Evolutionary conservation across 305 asterid genomes (phyloP).

Genomic region (Fraxinus paxiana): DNA sequence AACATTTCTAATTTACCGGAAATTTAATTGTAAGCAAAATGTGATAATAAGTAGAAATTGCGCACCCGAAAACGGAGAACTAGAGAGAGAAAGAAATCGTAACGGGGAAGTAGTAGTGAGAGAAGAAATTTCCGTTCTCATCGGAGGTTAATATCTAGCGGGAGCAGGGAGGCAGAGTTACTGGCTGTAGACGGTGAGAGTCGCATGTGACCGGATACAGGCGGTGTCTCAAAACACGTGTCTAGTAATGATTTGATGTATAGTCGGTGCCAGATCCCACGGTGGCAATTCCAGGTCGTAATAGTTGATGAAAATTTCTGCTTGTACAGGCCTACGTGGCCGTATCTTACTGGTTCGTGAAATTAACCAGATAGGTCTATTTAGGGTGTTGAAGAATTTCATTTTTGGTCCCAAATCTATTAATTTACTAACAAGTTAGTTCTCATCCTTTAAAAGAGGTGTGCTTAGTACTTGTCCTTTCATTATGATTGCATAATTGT

Average conservation of each 20-base stretch:
- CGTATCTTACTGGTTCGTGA: background rate
- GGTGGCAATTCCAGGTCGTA: slow-evolving; percentile 46
- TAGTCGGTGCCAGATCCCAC: slow-evolving; percentile 41
- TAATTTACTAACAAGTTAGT: background rate
- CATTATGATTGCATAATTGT: background rate
- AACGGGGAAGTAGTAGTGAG: background rate
- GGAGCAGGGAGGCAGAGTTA: slow-evolving; percentile 37
- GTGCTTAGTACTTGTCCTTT: background rate
- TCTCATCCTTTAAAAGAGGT: background rate
- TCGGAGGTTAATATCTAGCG: slow-evolving; percentile 54
- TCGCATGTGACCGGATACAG: slow-evolving; percentile 33
- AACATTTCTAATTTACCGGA: background rate
- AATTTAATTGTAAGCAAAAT: background rate
- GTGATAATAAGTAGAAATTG: background rate
- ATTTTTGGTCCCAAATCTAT: background rate
- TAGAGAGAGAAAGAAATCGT: slow-evolving; percentile 22
- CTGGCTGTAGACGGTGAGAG: slow-evolving; percentile 44
- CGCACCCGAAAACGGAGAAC: slow-evolving; percentile 40
- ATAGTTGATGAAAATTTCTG: background rate
- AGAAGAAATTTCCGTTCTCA: slow-evolving; percentile 16
- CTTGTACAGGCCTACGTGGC: slow-evolving; percentile 35
- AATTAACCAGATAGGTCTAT: background rate
- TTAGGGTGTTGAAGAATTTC: background rate
- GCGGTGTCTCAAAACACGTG: slow-evolving; percentile 42
- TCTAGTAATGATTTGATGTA: slow-evolving; percentile 11